Conservation (phyloP, 208 protist genomes). For the Jaenimonas drosophilae region DNA sequence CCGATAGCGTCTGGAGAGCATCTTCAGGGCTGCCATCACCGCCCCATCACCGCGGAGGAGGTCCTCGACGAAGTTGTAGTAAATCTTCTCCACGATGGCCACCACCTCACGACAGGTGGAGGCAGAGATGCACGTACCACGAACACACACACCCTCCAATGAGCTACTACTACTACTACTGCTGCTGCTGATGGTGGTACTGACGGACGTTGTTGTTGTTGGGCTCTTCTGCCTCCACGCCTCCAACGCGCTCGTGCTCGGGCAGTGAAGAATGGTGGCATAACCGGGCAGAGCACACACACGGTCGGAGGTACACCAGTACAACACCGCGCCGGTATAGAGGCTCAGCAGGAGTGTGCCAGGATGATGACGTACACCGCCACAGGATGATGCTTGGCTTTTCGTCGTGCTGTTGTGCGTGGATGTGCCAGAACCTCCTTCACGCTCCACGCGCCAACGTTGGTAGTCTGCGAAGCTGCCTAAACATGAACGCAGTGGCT, state of each 20-base stretch:
- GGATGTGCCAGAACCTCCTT: conserved; percentile 3
- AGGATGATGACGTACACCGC: too few relatives aligned
- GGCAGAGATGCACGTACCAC: conserved; percentile 57
- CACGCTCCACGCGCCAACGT: background rate
- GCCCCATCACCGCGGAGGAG: conserved; percentile 24
- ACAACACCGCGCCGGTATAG: conserved; percentile 74
- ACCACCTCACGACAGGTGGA: conserved; percentile 16
- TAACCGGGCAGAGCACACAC: conserved; percentile 48
- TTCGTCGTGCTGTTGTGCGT: background rate
- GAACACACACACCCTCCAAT: too few relatives aligned
- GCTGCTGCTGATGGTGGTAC: too few relatives aligned
- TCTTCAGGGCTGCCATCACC: conserved; percentile 19
- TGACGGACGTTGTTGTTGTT: too few relatives aligned
- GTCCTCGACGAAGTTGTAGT: conserved; percentile 28
- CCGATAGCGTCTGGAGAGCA: conserved; percentile 66
- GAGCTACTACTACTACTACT: too few relatives aligned
- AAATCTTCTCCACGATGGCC: conserved; percentile 23
- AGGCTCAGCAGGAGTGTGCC: conserved; percentile 69
- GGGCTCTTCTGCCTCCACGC: too few relatives aligned
- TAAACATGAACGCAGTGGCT: conserved; percentile 31
- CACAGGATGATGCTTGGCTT: conserved; percentile 5
- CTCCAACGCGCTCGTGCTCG: too few relatives aligned
- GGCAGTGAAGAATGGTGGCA: conserved; percentile 36
- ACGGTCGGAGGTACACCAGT: conserved; percentile 39
- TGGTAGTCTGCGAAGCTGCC: conserved; percentile 6